Conservation (phyloP, 2,329 filamentous ascomycete species). For the Exophiala xenobiotica region DNA sequence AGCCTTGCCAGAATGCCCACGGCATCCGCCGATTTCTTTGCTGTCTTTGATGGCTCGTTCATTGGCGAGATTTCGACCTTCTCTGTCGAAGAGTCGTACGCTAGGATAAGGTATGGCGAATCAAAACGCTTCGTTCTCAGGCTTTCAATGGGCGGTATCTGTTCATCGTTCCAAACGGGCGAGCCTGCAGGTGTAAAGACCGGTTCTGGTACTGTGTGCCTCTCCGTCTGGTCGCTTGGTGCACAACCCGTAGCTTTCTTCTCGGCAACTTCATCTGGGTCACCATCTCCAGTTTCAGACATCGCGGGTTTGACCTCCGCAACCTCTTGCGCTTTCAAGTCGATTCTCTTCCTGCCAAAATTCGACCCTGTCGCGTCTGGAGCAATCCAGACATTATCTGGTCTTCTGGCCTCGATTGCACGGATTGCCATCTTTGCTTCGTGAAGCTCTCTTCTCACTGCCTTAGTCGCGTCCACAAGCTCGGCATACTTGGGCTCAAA, state of each 20-base stretch:
- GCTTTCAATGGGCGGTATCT: conserved; percentile 18
- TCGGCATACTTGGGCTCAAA: conserved; percentile 28
- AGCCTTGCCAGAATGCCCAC: conserved; percentile 40
- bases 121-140: conserved; percentile 10
- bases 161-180: conserved; percentile 26
- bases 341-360: conserved; percentile 21
- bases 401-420: conserved; percentile 17
- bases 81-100: conserved; percentile 26
- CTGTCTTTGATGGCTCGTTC: conserved; percentile 9
- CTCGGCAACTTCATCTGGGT: neutral
- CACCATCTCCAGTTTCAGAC: neutral
- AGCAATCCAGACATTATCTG: conserved; percentile 18
- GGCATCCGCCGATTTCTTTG: conserved; percentile 25
- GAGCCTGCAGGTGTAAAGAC: conserved; percentile 19
- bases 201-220: conserved; percentile 17
- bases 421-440: conserved; percentile 17
- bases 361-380: conserved; percentile 9
- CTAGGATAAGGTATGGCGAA: conserved; percentile 24
- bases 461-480: conserved; percentile 24
- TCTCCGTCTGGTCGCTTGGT: neutral
- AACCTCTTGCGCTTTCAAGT: conserved; percentile 7
- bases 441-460: conserved; percentile 21
- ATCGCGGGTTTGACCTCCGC: neutral
- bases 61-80: conserved; percentile 26
- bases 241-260: neutral